Evolutionary conservation across 1,284 basidiomycete genomes (phyloP).

Genomic region (Cerioporus squamosus): DNA sequence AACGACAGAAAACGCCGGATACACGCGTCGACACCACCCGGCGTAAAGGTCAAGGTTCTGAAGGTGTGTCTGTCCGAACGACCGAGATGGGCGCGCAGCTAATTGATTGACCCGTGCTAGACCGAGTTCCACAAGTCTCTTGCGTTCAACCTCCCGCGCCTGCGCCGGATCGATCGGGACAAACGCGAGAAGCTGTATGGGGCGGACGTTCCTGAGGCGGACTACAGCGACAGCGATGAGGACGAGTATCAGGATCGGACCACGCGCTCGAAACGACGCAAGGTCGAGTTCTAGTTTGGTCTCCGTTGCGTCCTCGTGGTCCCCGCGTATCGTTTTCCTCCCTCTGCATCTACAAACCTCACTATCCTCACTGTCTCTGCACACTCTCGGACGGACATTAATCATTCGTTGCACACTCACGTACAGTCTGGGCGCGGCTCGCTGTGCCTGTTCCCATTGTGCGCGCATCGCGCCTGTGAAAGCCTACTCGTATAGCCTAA

Average conservation of each 20-base stretch:
- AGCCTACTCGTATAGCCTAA: slow-evolving; percentile 11
- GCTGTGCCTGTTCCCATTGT: neutral
- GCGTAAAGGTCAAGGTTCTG: slow-evolving; percentile 50
- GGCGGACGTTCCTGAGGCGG: slow-evolving; percentile 44
- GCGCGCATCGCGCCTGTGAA: neutral
- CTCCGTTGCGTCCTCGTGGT: neutral
- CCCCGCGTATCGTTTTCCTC: neutral
- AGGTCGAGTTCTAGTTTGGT: slow-evolving; percentile 12
- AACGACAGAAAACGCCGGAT: slow-evolving; percentile 63
- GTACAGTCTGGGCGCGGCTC: neutral
- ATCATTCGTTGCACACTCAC: neutral
- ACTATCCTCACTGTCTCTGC: neutral
- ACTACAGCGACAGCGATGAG: slow-evolving; percentile 50
- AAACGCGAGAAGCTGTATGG: slow-evolving; percentile 51
- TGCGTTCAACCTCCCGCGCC: slow-evolving; percentile 52
- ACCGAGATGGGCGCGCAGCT: neutral
- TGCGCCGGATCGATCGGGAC: slow-evolving; percentile 61
- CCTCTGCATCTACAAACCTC: too few species aligned
- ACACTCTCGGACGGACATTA: neutral
- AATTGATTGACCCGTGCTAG: slow-evolving; percentile 38
- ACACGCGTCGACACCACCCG: slow-evolving; percentile 48
- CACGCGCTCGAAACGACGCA: slow-evolving; percentile 38
- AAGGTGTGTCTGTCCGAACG: slow-evolving; percentile 49
- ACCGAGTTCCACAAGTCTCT: slow-evolving; percentile 69
- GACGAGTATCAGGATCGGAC: slow-evolving; percentile 48